Base-by-base conservation (phyloP, 192 early-diverging fungal genomes). In the Backusella luteola region DNA sequence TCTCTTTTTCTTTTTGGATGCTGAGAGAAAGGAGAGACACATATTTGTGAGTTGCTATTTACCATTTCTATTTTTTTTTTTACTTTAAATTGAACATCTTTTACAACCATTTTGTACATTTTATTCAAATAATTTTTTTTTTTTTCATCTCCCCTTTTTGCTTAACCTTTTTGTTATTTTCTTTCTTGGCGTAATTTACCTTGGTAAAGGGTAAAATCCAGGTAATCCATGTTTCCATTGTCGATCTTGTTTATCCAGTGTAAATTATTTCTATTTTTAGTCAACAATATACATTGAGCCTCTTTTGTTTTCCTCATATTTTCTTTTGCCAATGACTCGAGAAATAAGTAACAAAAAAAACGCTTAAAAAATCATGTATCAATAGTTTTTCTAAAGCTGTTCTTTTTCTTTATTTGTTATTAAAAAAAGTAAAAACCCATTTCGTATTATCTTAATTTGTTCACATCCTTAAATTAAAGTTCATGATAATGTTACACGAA, bases 141-240 rank as follows among this genome's bases (percentile, higher is more conserved):
- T 53, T 44, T 14, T 39, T 39, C 42, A 23, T 53, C 52, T 53
- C 52, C 52, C 17, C 17, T 21, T 49, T 49, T 5, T 39, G 6
- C 38, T 39, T 39, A 9, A 39, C 42, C 14, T 44, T 17, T 44
- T 44, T 44, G 12, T 44, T 26, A 26, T 0, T 26, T 59, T 14
- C 26, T 63, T 4, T 63, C 56, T 63, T 63, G 56, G 56, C 56
- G 9, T 63, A 63, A 63, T 63, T 63, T 63, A 63, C 56, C 56
- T 63, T 63, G 56, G 56, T 63, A 63, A 63, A 29, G 3, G 8
- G 26, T 12, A 26, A 63, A 63, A 63, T 63, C 56, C 56, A 63
- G 56, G 56, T 63, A 63, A 63, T 7, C 46, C 46, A 14, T 44
- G 42, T n/a, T 29, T 39, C 3, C 26, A 12, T 29, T 63, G 56